phyloP scores from a whole-genome alignment of 2,329 filamentous ascomycete species.

The Colletotrichum eremochloae region DNA sequence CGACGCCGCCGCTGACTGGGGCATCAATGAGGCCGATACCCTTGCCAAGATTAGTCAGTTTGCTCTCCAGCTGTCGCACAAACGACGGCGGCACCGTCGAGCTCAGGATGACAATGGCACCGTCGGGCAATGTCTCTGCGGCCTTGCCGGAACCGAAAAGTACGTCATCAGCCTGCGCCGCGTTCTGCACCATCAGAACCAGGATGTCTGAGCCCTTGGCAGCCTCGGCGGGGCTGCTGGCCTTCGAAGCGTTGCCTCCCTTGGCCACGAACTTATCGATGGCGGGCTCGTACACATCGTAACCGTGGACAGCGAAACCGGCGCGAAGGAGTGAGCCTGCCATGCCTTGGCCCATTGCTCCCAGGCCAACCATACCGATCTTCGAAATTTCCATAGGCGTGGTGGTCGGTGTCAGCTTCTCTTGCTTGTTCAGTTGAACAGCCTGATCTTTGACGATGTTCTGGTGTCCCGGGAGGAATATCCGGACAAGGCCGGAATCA shows the following conservation, averaged over 20 bases:
- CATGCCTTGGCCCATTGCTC: constrained; percentile 57
- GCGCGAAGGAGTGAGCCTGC: constrained; percentile 51
- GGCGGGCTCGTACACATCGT: constrained; percentile 50
- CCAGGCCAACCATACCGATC: constrained; percentile 53
- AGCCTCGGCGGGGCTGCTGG: constrained; percentile 48
- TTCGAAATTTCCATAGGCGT: constrained; percentile 47
- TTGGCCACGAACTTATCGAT: constrained; percentile 49
- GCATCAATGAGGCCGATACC: constrained; percentile 52
- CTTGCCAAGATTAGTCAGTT: constrained; percentile 44
- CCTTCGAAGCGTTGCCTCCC: constrained; percentile 45
- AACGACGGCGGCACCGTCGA: constrained; percentile 54
- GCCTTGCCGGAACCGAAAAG: constrained; percentile 50
- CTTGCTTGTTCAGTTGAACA: constrained; percentile 9
- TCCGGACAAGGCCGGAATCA: constrained; percentile 47
- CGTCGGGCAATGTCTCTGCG: constrained; percentile 46
- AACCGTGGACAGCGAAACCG: constrained; percentile 51
- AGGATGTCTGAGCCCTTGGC: constrained; percentile 49
- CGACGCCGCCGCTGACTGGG: constrained; percentile 55
- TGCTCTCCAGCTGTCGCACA: constrained; percentile 43
- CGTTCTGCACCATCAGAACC: constrained; percentile 54
- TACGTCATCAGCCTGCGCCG: constrained; percentile 49
- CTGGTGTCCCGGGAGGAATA: constrained; percentile 44
- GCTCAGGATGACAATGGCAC: constrained; percentile 51
- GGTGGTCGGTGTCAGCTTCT: constrained; percentile 42
- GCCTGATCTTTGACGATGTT: constrained; percentile 43